Conservation (phyloP, 352 stramenopile species). For the Phytophthora cajani region DNA sequence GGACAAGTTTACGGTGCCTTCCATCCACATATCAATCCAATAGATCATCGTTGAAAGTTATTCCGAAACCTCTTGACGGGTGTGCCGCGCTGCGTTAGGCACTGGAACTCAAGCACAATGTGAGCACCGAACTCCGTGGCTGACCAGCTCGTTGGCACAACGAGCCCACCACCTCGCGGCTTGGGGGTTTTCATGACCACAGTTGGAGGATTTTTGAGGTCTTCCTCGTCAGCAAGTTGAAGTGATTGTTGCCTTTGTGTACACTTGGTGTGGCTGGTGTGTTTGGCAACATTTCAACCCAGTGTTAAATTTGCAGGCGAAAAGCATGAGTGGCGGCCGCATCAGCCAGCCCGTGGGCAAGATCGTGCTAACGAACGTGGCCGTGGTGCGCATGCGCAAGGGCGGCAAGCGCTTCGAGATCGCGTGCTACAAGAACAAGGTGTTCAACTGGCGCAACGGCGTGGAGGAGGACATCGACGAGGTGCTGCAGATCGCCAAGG, state of each 20-base stretch:
- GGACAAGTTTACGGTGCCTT: no score
- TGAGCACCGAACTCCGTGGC: no score
- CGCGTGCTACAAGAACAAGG: slow-evolving; percentile 99
- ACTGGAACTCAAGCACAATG: no score
- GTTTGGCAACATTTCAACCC: not conserved
- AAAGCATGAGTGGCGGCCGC: slow-evolving; percentile 61
- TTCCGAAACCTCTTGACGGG: no score
- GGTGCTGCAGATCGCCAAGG: slow-evolving; percentile 96
- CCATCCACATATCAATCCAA: no score
- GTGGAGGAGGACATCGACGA: slow-evolving; percentile 98
- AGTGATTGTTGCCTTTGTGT: not conserved
- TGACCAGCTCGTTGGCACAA: no score
- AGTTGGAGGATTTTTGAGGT: not conserved
- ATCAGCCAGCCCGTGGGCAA: slow-evolving; percentile 87
- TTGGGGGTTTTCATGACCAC: no score
- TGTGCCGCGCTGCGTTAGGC: no score
- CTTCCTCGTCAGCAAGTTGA: not conserved
- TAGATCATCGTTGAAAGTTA: no score
- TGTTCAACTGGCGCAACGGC: slow-evolving; percentile 98
- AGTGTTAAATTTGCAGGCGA: no score
- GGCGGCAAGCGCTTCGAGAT: slow-evolving; percentile 98
- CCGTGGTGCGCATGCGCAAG: slow-evolving; percentile 95
- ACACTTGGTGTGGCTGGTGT: not conserved
- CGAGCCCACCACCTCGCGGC: no score
- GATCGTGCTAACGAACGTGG: slow-evolving; percentile 97